Evolutionary conservation across 371 early-diverging fungal genomes (phyloP), one percentile per base, ranked within the genome.

Genomic region (Mucor racemosus): DNA sequence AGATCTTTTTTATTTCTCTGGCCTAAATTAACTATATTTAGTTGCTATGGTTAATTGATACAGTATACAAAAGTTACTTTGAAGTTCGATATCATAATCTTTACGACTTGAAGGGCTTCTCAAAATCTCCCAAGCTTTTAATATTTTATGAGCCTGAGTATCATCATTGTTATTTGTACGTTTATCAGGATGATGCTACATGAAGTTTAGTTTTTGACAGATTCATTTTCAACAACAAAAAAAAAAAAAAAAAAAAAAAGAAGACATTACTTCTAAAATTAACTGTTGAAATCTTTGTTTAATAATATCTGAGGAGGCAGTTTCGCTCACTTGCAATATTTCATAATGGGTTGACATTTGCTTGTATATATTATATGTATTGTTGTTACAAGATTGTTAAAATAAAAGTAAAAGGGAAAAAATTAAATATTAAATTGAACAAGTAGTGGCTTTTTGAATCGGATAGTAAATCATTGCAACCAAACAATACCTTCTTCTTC

Each of bases 101-200:
- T 67, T 78, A 9, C 84, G 79, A 21, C 60, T 66, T 56, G 63
- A 62, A 6, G 76, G 60, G 60, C 77, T 67, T 34, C 77, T 65
- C 26, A 85, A 50, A 4, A 76, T 62, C 9, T 80, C 74, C 86
- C 86, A 85, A 17, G 86, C 86, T 61, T 78, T 65, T 13, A 81
- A 48, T 21, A 85, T 77, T 14, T 59, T 64, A 26, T 85, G 78
- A 9, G 75, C 76, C 59, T 67, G 53, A 17, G 39, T 46, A 19
- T 57, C 62, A 17, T 48, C 56, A 33, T 41, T 60, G 21, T 39
- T 42, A 14, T 44, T 34, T 31, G 60, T 53, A 1, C 62, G 67
- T 71, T 84, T 84, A 46, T 85, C 86, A 19, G 86, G 86, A 73
- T 85, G 86, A 67, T 79, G 71, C 86, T 85, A 65, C 3, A 21